Conservation (phyloP, 108 stramenopile species). For the Cyclotella choctawhatcheeana region DNA sequence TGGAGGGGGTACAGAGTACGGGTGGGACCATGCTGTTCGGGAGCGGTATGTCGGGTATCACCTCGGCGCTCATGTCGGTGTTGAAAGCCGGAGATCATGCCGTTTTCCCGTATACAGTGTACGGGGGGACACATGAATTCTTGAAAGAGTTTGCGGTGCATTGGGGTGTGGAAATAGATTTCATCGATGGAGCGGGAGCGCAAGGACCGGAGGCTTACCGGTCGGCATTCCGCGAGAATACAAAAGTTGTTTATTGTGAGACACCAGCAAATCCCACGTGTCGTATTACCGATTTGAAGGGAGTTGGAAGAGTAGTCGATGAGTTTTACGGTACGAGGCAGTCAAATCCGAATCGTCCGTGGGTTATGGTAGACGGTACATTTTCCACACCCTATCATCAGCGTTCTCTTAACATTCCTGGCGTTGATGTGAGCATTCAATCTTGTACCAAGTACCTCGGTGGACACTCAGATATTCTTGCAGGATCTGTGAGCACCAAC, state of each 20-base stretch:
- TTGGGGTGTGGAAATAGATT: conserved; percentile 59
- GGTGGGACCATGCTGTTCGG: conserved; percentile 62
- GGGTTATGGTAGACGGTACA: conserved; percentile 82
- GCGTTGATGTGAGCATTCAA: conserved; percentile 87
- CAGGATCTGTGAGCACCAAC: conserved; percentile 80
- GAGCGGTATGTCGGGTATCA: conserved; percentile 81
- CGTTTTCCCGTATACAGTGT: conserved; percentile 88
- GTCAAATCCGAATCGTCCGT: conserved; percentile 43
- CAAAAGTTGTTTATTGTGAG: conserved; percentile 86
- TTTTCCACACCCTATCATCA: conserved; percentile 82
- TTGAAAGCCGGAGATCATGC: conserved; percentile 78
- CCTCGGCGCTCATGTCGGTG: conserved; percentile 61
- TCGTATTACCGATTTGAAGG: conserved; percentile 80
- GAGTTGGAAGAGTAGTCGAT: conserved; percentile 68
- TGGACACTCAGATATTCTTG: conserved; percentile 91
- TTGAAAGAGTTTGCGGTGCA: conserved; percentile 53
- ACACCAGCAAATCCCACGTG: conserved; percentile 93
- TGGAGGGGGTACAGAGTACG: conserved; percentile 52
- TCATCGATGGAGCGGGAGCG: conserved; percentile 47
- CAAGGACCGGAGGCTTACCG: conserved; percentile 48
- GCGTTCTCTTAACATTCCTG: conserved; percentile 63
- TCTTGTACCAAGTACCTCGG: conserved; percentile 91
- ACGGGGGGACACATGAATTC: conserved; percentile 90
- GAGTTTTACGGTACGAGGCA: conserved; percentile 50
- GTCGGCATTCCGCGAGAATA: conserved; percentile 52